Evolutionary conservation across 345 rosid genomes (phyloP).

Genomic region (Salix exigua): DNA sequence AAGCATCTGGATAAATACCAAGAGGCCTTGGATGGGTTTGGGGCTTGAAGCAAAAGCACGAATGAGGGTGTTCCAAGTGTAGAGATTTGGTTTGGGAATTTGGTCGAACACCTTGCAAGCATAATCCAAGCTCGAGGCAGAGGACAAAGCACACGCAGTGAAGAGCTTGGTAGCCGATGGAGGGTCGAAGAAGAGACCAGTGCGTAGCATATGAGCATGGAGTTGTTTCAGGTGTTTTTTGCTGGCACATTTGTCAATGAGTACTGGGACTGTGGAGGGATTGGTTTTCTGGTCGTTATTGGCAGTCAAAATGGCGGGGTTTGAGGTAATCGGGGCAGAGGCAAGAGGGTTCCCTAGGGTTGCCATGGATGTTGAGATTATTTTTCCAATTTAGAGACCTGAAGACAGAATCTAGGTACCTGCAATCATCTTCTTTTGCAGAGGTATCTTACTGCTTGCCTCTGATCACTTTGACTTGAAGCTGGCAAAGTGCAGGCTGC

Average conservation of each 20-base stretch:
- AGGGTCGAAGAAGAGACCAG: constrained; percentile 38
- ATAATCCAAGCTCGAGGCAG: constrained; percentile 53
- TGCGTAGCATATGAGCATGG: constrained; percentile 62
- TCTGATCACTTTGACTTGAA: too few relatives aligned
- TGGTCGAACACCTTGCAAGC: constrained; percentile 67
- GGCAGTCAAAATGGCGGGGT: constrained; percentile 21
- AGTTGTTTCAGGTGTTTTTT: constrained; percentile 44
- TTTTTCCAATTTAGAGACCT: too few relatives aligned
- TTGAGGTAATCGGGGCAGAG: constrained; percentile 37
- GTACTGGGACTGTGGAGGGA: constrained; percentile 24
- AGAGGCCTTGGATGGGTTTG: constrained; percentile 45
- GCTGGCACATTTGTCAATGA: constrained; percentile 39
- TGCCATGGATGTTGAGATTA: constrained; percentile 19
- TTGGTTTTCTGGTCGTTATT: constrained; percentile 30
- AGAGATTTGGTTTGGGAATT: constrained; percentile 64
- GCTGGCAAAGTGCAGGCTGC: too few relatives aligned
- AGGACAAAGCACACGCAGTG: constrained; percentile 28
- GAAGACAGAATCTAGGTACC: too few relatives aligned
- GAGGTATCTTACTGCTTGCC: too few relatives aligned
- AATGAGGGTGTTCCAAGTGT: constrained; percentile 65
- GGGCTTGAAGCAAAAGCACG: constrained; percentile 59
- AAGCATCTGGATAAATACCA: constrained; percentile 47
- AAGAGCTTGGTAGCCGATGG: constrained; percentile 57
- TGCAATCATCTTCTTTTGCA: too few relatives aligned
- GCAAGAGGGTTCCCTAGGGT: constrained; percentile 25